Evolutionary conservation across 2,329 filamentous ascomycete genomes (phyloP), one percentile per base, ranked within the genome.

Genomic region (Trichophyton schoenleinii): DNA sequence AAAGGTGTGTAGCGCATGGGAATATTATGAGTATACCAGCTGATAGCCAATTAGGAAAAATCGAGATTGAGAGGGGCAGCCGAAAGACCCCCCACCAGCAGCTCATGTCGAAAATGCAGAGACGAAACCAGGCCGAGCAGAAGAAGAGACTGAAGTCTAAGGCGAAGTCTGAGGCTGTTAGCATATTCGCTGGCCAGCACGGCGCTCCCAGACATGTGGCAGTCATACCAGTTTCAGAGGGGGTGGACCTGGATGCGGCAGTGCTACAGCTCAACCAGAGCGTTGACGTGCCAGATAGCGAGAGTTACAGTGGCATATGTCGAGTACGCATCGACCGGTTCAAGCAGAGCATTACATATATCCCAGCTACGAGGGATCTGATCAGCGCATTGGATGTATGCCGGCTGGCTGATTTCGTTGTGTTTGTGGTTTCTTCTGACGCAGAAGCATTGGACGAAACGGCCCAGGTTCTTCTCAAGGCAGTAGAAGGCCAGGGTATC

Each of bases 81-180:
- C 85, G 92, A 70, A 95, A 89, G 75, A 96, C 92, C 15, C 89
- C 89, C 61, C 90, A 96, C 73, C 94, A 99, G 73, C 90, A 96
- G 77, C 84, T 96, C 77, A 92, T 96, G 89, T 95, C 91, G 63
- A 99, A 97, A 77, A 83, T 99, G 73, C 91, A 96, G 75, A 87
- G 94, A 63, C 86, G 90, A 68, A 97, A 99, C 75, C 90, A 95
- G 78, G 89, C 90, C 68, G 92, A 92, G 75, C 94, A 99, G 79
- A 86, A 87, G 73, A 88, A 92, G 69, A 78, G 88, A 64, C 80
- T 85, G 67, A 96, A 97, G 75, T 85, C 91, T 70, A 86, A 86
- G 70, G 90, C 94, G 68, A 88, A 94, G 70, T 81, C 87, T 57
- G 87, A 88, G 67, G 87, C 90, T 59, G 85, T 83, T 0, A 89